Conservation (phyloP, 495 filamentous ascomycete species). For the Trichoderma reesei region DNA sequence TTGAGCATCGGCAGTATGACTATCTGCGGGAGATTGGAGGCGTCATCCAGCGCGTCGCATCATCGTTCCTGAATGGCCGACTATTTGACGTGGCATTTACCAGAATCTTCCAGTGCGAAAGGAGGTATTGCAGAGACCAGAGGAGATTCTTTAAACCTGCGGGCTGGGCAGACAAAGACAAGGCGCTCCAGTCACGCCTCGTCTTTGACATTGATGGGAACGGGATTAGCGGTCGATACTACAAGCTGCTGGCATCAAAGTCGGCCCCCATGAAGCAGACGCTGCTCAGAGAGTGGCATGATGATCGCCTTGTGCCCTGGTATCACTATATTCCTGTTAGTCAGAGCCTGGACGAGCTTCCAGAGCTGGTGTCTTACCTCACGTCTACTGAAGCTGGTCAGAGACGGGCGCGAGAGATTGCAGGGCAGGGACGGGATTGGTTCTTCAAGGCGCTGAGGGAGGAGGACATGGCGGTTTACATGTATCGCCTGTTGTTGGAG, state of each 20-base stretch:
- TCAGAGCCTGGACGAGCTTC: slow-evolving; percentile 36
- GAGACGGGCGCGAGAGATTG: slow-evolving; percentile 30
- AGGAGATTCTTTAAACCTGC: slow-evolving; percentile 17
- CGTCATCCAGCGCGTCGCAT: neutral
- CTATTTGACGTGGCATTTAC: slow-evolving; percentile 16
- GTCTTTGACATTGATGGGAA: slow-evolving; percentile 50
- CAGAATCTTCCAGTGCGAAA: slow-evolving; percentile 14
- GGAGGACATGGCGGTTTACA: slow-evolving; percentile 32
- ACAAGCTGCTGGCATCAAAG: slow-evolving; percentile 35
- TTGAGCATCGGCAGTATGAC: neutral
- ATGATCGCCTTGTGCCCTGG: slow-evolving; percentile 45
- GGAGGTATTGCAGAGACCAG: slow-evolving; percentile 12
- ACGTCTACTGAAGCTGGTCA: slow-evolving; percentile 24
- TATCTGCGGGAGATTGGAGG: neutral
- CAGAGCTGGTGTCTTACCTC: slow-evolving; percentile 33
- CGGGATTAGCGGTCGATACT: slow-evolving; percentile 41
- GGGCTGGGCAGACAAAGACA: slow-evolving; percentile 2
- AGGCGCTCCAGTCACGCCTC: slow-evolving; percentile 12
- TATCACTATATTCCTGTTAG: slow-evolving; percentile 44
- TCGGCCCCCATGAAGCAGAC: slow-evolving; percentile 38
- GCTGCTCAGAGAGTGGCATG: slow-evolving; percentile 48
- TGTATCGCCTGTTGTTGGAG: slow-evolving; percentile 38
- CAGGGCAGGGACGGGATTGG: slow-evolving; percentile 36
- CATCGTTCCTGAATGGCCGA: slow-evolving; percentile 7
- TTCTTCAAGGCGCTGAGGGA: slow-evolving; percentile 26